A percentile compares a stretch with the other conserved stretches of the same genome.
Evolutionary conservation across 2,329 filamentous ascomycete genomes (phyloP).

Genomic region (Cladophialophora yegresii): DNA sequence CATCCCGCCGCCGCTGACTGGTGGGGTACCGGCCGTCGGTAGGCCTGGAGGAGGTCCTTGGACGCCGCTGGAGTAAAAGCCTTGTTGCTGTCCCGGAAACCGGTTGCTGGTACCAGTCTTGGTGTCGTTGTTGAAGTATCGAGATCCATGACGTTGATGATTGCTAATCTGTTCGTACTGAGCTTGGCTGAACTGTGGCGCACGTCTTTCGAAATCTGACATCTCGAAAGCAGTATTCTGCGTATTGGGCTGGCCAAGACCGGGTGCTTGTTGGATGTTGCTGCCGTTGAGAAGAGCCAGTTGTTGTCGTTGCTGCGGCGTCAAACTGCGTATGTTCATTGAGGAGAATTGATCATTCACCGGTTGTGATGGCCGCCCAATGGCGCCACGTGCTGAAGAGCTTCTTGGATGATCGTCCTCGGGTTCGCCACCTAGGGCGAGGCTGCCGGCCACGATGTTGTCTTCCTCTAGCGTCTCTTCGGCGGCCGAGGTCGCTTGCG

Average conservation of each 20-base stretch:
- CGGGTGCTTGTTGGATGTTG: constrained; percentile 62
- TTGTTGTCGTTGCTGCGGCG: constrained; percentile 75
- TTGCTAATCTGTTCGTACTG: constrained; percentile 56
- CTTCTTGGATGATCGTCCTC: constrained; percentile 63
- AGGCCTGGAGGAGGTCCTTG: constrained; percentile 92
- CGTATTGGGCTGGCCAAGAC: constrained; percentile 49
- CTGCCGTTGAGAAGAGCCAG: constrained; percentile 65
- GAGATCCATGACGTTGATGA: constrained; percentile 78
- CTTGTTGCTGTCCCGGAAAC: constrained; percentile 50
- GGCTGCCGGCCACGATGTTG: constrained; percentile 77
- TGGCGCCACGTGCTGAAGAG: constrained; percentile 54
- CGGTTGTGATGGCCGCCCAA: constrained; percentile 73
- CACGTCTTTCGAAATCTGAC: constrained; percentile 55
- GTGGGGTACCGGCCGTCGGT: constrained; percentile 92
- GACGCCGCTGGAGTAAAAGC: constrained; percentile 81
- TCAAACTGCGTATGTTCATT: constrained; percentile 70
- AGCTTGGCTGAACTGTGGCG: constrained; percentile 66
- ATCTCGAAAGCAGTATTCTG: constrained; percentile 37
- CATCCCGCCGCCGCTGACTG: constrained; percentile 75
- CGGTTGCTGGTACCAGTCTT: constrained; percentile 39
- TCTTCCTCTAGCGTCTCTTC: constrained; percentile 63
- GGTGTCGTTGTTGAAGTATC: constrained; percentile 79
- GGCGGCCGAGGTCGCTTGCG: constrained; percentile 41
- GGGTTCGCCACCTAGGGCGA: constrained; percentile 88
- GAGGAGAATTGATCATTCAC: constrained; percentile 52